These are phyloP conservation scores for Pezicula radicicola DNA, from an alignment of 2,329 filamentous ascomycete genomes.

Conservation along the genomic window DNA sequence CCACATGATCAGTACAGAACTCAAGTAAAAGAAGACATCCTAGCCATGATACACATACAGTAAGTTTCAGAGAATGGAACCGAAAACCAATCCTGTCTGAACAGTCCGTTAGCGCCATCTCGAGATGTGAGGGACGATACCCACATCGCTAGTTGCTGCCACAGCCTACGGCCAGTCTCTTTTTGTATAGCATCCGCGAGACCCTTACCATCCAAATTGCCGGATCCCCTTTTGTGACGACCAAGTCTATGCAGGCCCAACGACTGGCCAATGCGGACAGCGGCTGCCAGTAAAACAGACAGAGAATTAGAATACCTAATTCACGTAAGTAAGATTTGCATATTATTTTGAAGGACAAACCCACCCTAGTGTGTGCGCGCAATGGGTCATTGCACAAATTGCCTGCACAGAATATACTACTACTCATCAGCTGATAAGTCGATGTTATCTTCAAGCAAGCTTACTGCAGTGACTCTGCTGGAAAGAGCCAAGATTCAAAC, in stretches of 20 bases:
- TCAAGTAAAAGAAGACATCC: background rate
- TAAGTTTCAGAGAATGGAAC: slow-evolving; percentile 19
- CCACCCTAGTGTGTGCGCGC: slow-evolving; percentile 41
- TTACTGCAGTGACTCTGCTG: slow-evolving; percentile 35
- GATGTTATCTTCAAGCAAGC: background rate
- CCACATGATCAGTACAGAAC: background rate
- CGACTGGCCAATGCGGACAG: slow-evolving; percentile 43
- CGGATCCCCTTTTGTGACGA: slow-evolving; percentile 8
- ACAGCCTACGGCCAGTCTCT: slow-evolving; percentile 13
- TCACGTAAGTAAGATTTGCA: background rate
- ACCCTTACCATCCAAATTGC: slow-evolving; percentile 11
- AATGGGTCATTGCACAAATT: slow-evolving; percentile 43
- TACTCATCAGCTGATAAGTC: background rate
- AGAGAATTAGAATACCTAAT: slow-evolving; percentile 41
- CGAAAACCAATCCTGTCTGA: slow-evolving; percentile 16
- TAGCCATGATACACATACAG: slow-evolving; percentile 1
- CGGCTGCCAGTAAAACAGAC: slow-evolving; percentile 40
- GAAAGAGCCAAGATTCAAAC: slow-evolving; percentile 43
- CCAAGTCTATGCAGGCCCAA: slow-evolving; percentile 41
- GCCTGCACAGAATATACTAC: slow-evolving; percentile 39
- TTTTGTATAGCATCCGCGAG: slow-evolving; percentile 7
- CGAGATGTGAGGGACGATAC: background rate
- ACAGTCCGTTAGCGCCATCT: background rate
- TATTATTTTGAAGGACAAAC: background rate
- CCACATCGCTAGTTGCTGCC: slow-evolving; percentile 13